A percentile compares a stretch with the other conserved stretches of the same genome.
These are phyloP conservation scores for Hypoxylon lienhwacheense DNA, from an alignment of 495 filamentous ascomycete species.

Conservation along the genomic window DNA sequence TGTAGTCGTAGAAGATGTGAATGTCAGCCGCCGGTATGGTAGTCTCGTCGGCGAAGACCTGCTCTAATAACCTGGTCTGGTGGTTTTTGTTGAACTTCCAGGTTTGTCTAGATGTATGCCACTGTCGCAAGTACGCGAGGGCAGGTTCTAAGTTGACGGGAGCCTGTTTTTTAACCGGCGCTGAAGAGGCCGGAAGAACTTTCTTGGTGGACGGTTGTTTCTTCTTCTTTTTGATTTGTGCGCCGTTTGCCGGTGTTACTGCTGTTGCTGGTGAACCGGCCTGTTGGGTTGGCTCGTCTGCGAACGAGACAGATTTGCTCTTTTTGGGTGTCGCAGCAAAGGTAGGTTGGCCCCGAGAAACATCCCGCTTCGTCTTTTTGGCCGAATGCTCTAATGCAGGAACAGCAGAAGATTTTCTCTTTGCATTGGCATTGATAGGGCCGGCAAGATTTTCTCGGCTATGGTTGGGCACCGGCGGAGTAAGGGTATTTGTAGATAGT, in stretches of 20 bases:
- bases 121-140: constrained; percentile 71
- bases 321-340: constrained; percentile 42
- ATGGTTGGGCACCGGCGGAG: constrained; percentile 38
- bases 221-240: constrained; percentile 40
- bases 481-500: constrained; percentile 27
- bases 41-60: constrained; percentile 67
- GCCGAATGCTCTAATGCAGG: constrained; percentile 40
- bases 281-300: constrained; percentile 65
- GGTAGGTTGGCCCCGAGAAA: constrained; percentile 25
- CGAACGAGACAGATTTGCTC: constrained; percentile 77
- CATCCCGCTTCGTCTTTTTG: constrained; percentile 37
- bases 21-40: constrained; percentile 66
- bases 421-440: constrained; percentile 30
- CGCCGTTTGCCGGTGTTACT: constrained; percentile 28
- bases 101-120: constrained; percentile 61
- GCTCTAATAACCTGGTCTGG: constrained; percentile 79
- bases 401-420: constrained; percentile 41
- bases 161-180: constrained; percentile 43
- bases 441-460: constrained; percentile 29
- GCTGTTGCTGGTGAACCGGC: constrained; percentile 37
- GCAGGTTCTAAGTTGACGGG: constrained; percentile 57
- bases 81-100: constrained; percentile 97
- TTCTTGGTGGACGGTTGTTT: constrained; percentile 37
- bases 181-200: constrained; percentile 19
- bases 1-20: constrained; percentile 65